These are phyloP conservation scores for Hypoxylon trugodes DNA, from an alignment of 495 filamentous ascomycete genomes.

Conservation along the genomic window DNA sequence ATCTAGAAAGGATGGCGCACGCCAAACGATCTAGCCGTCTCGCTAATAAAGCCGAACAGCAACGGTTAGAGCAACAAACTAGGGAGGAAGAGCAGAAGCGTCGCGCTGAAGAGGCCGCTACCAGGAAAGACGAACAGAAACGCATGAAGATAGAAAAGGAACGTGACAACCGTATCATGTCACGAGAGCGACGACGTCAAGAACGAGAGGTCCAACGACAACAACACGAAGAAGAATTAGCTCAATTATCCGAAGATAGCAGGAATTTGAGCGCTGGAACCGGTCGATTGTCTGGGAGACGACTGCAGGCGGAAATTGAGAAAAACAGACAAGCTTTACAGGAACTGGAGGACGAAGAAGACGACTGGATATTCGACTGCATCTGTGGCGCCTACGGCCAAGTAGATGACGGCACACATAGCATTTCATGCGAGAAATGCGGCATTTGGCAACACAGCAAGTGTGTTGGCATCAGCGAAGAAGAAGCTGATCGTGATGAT, in stretches of 20 bases:
- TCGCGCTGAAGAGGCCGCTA: conserved; percentile 68
- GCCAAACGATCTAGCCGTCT: conserved; percentile 93
- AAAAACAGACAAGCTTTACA: conserved; percentile 76
- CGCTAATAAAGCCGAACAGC: conserved; percentile 80
- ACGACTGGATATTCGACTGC: conserved; percentile 95
- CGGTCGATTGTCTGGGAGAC: conserved; percentile 77
- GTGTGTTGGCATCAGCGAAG: conserved; percentile 80
- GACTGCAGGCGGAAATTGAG: conserved; percentile 79
- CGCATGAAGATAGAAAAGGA: conserved; percentile 75
- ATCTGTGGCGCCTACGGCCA: conserved; percentile 88
- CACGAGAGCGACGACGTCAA: conserved; percentile 81
- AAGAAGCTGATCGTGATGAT: conserved; percentile 82
- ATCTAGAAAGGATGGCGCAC: conserved; percentile 83
- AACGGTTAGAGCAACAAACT: conserved; percentile 74
- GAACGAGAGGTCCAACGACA: conserved; percentile 84
- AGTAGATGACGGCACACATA: conserved; percentile 92
- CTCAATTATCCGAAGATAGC: conserved; percentile 78
- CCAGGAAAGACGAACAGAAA: conserved; percentile 72
- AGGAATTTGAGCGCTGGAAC: conserved; percentile 69
- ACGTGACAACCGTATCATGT: conserved; percentile 81
- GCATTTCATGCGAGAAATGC: conserved; percentile 93
- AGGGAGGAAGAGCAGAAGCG: conserved; percentile 76
- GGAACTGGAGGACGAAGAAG: conserved; percentile 74
- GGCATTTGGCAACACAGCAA: conserved; percentile 96
- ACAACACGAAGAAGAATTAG: conserved; percentile 82